phyloP scores from a whole-genome alignment of 305 asterid species.

The Coffea humblotiana region DNA sequence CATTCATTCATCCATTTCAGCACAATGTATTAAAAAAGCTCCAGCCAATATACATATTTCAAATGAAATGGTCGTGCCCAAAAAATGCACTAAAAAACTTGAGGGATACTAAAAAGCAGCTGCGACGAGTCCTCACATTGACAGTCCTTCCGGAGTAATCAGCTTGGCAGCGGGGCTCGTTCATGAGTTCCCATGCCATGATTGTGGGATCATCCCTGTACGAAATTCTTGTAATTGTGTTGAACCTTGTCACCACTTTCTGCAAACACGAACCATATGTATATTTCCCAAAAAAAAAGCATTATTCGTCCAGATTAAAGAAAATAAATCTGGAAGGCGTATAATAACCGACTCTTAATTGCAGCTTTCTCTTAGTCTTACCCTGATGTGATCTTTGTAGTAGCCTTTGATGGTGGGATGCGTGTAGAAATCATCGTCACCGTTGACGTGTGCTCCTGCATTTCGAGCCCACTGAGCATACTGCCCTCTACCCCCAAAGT shows the following conservation, averaged over 20 bases:
- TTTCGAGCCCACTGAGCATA: constrained; percentile 54
- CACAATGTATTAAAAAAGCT: no score
- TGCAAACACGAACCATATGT: constrained; percentile 23
- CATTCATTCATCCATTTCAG: neutral
- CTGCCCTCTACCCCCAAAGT: constrained; percentile 54
- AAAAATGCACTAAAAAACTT: neutral
- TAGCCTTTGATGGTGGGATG: constrained; percentile 47
- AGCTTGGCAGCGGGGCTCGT: constrained; percentile 70
- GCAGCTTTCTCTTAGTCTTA: neutral
- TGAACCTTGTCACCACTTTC: constrained; percentile 61
- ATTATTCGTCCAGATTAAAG: no score
- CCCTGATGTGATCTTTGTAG: constrained; percentile 62
- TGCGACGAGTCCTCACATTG: constrained; percentile 27
- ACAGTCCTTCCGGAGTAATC: constrained; percentile 63
- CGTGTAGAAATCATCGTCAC: constrained; percentile 77
- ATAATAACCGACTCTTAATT: no score
- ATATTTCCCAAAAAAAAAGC: no score
- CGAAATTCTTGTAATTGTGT: constrained; percentile 43
- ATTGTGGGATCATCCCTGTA: constrained; percentile 63
- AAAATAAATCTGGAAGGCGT: neutral
- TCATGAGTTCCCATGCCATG: constrained; percentile 89
- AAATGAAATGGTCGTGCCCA: neutral
- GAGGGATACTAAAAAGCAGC: no score
- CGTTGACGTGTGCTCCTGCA: constrained; percentile 28
- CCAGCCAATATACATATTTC: neutral